phyloP scores from a whole-genome alignment of 345 rosid species.

The Kandelia obovata region DNA sequence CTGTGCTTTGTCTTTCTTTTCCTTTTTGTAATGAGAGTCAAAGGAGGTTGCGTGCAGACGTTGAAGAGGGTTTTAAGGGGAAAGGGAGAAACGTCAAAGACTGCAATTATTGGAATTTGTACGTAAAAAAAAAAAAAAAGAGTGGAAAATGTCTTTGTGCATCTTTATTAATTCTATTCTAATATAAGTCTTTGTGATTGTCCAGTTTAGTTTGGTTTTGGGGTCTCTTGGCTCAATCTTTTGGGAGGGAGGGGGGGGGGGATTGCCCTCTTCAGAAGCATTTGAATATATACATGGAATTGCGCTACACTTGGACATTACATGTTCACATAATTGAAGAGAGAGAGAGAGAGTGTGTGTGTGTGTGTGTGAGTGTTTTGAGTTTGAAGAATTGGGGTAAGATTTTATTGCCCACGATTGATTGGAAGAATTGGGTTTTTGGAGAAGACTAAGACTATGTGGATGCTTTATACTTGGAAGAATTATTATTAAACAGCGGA shows the following conservation, averaged over 20 bases:
- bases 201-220: not conserved
- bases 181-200: not conserved
- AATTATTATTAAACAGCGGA: too few relatives aligned
- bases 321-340: slow-evolving; percentile 12
- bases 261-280: slow-evolving; percentile 44
- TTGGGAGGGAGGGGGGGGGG: not conserved
- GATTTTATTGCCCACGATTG: too few relatives aligned
- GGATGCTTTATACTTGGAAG: too few relatives aligned
- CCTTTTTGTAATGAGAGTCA: slow-evolving; percentile 35
- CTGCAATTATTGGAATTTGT: slow-evolving; percentile 56
- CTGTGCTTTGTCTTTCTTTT: slow-evolving; percentile 20
- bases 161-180: not conserved
- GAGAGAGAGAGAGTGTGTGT: not conserved
- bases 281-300: slow-evolving; percentile 18
- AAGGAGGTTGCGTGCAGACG: slow-evolving; percentile 65
- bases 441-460: too few relatives aligned
- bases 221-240: not conserved
- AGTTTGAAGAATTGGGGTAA: too few relatives aligned
- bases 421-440: not conserved
- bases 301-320: not conserved
- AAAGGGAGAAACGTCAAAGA: slow-evolving; percentile 52
- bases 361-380: not conserved
- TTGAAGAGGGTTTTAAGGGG: slow-evolving; percentile 39
- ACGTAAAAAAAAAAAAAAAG: slow-evolving; percentile 33
- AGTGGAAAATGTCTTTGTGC: slow-evolving; percentile 29